These are phyloP conservation scores for Sporodiniella umbellata DNA, from an alignment of 371 early-diverging fungal genomes.

Conservation along the genomic window DNA sequence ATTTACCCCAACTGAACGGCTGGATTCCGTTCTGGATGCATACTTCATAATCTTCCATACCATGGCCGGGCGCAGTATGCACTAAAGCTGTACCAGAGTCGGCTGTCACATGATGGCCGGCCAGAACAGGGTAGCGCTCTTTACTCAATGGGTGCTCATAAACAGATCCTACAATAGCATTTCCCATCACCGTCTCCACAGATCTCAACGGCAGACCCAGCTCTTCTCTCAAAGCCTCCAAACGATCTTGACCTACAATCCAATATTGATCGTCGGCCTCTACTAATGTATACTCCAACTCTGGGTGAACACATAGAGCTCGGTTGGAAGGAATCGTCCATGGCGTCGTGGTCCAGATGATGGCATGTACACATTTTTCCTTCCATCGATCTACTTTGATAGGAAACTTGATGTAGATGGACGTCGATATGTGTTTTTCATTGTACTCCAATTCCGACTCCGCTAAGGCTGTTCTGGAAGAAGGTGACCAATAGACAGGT, in stretches of 20 bases:
- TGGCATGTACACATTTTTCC: slow-evolving; percentile 35
- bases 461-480: slow-evolving; percentile 89
- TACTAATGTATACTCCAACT: slow-evolving; percentile 68
- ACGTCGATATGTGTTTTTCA: slow-evolving; percentile 74
- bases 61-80: slow-evolving; percentile 95
- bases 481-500: slow-evolving; percentile 93
- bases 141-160: slow-evolving; percentile 73
- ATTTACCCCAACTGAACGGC: slow-evolving; percentile 52
- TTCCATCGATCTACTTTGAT: slow-evolving; percentile 29
- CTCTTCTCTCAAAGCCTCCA: slow-evolving; percentile 32
- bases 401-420: slow-evolving; percentile 71
- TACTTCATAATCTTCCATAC: slow-evolving; percentile 90
- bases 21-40: slow-evolving; percentile 61
- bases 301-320: slow-evolving; percentile 79
- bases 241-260: slow-evolving; percentile 49
- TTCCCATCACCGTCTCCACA: slow-evolving; percentile 45
- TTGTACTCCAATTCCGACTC: slow-evolving; percentile 91
- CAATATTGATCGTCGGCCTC: slow-evolving; percentile 25
- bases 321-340: slow-evolving; percentile 94
- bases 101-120: slow-evolving; percentile 76
- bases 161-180: slow-evolving; percentile 56
- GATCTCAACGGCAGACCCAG: slow-evolving; percentile 3
- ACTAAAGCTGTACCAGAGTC: slow-evolving; percentile 91
- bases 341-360: slow-evolving; percentile 97
- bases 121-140: slow-evolving; percentile 47